Evolutionary conservation across 2,329 filamentous ascomycete species (phyloP).

Genomic region (Apiospora malaysiana): DNA sequence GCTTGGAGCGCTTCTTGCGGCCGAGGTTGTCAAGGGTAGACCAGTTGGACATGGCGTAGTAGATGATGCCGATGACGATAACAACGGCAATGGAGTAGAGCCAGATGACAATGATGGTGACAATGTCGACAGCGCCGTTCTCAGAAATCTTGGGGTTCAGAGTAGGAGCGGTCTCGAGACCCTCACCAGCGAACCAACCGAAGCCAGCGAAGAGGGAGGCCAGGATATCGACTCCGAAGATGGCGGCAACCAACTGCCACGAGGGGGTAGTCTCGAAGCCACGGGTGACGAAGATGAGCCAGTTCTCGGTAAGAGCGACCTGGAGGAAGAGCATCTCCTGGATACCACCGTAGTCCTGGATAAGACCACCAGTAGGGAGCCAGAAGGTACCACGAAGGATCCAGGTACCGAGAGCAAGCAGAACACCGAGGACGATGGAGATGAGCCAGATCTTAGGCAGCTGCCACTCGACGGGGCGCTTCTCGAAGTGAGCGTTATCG

Average conservation of each 20-base stretch:
- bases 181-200: conserved; percentile 66
- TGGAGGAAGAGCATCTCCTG: conserved; percentile 78
- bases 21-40: conserved; percentile 48
- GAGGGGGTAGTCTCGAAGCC: conserved; percentile 73
- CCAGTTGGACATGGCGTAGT: conserved; percentile 50
- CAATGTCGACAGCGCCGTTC: conserved; percentile 63
- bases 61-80: conserved; percentile 57
- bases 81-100: conserved; percentile 58
- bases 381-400: conserved; percentile 70
- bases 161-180: conserved; percentile 48
- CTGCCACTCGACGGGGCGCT: conserved; percentile 75
- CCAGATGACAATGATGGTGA: conserved; percentile 59
- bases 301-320: conserved; percentile 76
- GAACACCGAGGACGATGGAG: conserved; percentile 66
- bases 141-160: conserved; percentile 37
- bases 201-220: conserved; percentile 74
- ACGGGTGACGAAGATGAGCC: conserved; percentile 79
- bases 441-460: conserved; percentile 78
- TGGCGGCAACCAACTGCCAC: conserved; percentile 72
- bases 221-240: conserved; percentile 70
- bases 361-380: conserved; percentile 70
- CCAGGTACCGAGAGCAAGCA: conserved; percentile 72
- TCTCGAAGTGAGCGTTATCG: conserved; percentile 74
- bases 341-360: conserved; percentile 75
- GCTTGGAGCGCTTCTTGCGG: conserved; percentile 55